These are phyloP conservation scores for Silene noctiflora DNA, from an alignment of 179 eudicot genomes.

Conservation along the genomic window DNA sequence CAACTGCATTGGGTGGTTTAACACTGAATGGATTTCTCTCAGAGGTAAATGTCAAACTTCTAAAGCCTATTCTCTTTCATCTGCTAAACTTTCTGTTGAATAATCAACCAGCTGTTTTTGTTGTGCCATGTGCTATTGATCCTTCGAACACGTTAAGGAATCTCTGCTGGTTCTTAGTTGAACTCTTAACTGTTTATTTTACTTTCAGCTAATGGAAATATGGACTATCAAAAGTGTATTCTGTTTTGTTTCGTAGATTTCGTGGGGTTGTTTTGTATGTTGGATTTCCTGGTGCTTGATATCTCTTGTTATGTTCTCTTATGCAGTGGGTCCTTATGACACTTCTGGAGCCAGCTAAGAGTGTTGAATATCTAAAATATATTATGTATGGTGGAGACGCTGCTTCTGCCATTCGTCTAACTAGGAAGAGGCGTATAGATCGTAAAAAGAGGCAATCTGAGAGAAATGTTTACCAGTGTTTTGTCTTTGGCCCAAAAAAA, in stretches of 20 bases:
- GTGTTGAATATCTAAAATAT: slow-evolving; percentile 81
- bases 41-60: slow-evolving; percentile 39
- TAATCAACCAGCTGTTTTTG: neutral
- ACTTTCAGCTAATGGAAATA: neutral
- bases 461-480: slow-evolving; percentile 82
- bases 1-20: slow-evolving; percentile 70
- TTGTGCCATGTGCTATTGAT: neutral
- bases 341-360: slow-evolving; percentile 72
- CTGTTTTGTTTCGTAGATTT: neutral
- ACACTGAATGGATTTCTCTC: slow-evolving; percentile 77
- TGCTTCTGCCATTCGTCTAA: slow-evolving; percentile 68
- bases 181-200: slow-evolving; percentile 2
- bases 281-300: slow-evolving; percentile 6
- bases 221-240: neutral
- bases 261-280: neutral
- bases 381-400: slow-evolving; percentile 84
- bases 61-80: slow-evolving; percentile 5
- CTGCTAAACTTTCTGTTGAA: neutral
- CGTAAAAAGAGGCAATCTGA: slow-evolving; percentile 84
- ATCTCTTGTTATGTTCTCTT: slow-evolving; percentile 13
- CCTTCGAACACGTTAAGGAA: neutral
- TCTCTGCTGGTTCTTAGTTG: neutral
- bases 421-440: slow-evolving; percentile 75
- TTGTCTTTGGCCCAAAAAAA: slow-evolving; percentile 85
- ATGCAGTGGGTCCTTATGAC: slow-evolving; percentile 97